Evolutionary conservation across 148 eudicot genomes (phyloP).

Genomic region (Chenopodium suecicum): DNA sequence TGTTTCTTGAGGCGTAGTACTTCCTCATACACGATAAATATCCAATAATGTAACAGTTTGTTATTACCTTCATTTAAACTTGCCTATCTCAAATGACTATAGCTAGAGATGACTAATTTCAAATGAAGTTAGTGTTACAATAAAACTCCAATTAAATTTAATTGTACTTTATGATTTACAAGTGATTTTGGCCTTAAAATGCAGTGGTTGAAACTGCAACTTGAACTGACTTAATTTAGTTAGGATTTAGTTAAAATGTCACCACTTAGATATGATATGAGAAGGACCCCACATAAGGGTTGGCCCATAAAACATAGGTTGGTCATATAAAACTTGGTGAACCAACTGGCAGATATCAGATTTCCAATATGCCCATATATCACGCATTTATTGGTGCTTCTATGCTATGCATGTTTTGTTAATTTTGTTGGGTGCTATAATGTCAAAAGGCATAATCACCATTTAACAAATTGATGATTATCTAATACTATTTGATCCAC

Average conservation of each 20-base stretch:
- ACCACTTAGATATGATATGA: not conserved
- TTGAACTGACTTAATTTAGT: not conserved
- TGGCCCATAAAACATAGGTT: not conserved
- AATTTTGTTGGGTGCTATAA: conserved; percentile 1
- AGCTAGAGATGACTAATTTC: too few species aligned
- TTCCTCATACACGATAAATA: too few species aligned
- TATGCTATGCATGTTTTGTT: not conserved
- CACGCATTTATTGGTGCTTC: conserved; percentile 10
- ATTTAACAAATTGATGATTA: not conserved
- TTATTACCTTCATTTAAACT: too few species aligned
- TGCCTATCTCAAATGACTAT: too few species aligned
- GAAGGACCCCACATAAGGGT: not conserved
- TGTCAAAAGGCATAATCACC: conserved; percentile 1
- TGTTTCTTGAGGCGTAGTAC: too few species aligned
- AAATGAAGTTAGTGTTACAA: too few species aligned
- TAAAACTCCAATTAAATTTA: too few species aligned
- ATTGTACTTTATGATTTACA: too few species aligned
- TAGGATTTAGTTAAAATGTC: not conserved
- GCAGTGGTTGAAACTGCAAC: not conserved
- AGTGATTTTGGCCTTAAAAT: too few species aligned
- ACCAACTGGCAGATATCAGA: not conserved
- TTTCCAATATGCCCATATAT: not conserved
- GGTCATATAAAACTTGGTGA: not conserved
- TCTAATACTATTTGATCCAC: not conserved
- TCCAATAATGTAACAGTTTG: too few species aligned